A percentile compares a stretch with the other conserved stretches of the same genome.
Conservation (phyloP, 768 basidiomycete species). For the Leucosporidium scottii region DNA sequence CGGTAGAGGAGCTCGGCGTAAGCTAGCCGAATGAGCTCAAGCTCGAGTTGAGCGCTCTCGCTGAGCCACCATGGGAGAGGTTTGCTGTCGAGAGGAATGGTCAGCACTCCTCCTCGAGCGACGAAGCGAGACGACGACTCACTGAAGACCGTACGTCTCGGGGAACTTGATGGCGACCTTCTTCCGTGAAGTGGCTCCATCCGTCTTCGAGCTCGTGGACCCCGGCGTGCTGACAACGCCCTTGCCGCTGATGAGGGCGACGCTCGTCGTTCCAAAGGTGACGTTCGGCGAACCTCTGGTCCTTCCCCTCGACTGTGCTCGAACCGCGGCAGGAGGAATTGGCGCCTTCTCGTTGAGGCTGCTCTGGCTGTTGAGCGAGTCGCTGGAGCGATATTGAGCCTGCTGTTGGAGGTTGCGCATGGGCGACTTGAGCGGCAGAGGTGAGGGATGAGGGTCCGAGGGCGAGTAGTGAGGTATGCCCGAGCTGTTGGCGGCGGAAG, state of each 20-base stretch:
- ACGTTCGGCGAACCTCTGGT: conserved; percentile 17
- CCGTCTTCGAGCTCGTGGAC: not conserved
- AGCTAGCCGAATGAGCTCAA: conserved; percentile 52
- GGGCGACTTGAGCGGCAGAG: not conserved
- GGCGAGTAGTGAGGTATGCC: not conserved
- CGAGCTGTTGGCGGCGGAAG: too few relatives aligned
- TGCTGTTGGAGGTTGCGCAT: not conserved
- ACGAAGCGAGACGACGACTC: not conserved
- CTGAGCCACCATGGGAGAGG: not conserved
- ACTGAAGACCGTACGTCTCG: not conserved
- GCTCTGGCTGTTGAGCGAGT: not conserved
- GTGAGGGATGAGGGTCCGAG: not conserved
- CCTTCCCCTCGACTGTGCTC: not conserved
- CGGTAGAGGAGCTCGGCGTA: conserved; percentile 70
- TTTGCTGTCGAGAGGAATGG: not conserved
- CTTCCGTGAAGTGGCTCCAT: not conserved
- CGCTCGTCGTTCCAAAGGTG: conserved; percentile 26
- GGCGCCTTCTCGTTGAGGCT: not conserved
- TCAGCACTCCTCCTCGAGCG: not conserved
- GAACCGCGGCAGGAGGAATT: not conserved
- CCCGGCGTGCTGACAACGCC: not conserved
- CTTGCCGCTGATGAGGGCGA: conserved; percentile 14
- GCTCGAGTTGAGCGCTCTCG: conserved; percentile 2
- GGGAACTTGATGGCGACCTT: not conserved
- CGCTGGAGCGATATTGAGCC: not conserved